Conservation (phyloP, 1,139 yeast species). For the Pichia norvegensis region DNA sequence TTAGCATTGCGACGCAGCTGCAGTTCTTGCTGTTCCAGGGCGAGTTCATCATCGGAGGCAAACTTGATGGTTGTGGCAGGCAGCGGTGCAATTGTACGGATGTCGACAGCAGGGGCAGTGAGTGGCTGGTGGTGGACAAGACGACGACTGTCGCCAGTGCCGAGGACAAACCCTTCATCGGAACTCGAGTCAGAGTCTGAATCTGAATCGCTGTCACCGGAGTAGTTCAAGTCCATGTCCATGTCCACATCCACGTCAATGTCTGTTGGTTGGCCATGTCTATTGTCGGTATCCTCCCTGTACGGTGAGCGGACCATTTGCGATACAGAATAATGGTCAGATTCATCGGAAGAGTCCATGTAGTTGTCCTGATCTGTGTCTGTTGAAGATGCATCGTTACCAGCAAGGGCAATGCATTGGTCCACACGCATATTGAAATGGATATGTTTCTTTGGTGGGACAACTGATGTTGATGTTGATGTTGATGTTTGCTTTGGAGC, state of each 20-base stretch:
- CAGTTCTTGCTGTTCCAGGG: background rate
- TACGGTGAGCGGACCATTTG: slow-evolving; percentile 7
- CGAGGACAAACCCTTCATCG: slow-evolving; percentile 29
- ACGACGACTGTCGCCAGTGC: slow-evolving; percentile 14
- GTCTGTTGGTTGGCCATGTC: slow-evolving; percentile 14
- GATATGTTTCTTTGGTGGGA: slow-evolving; percentile 46
- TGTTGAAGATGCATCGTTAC: slow-evolving; percentile 21
- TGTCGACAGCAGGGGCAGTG: slow-evolving; percentile 19
- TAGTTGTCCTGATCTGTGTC: slow-evolving; percentile 16
- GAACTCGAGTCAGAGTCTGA: slow-evolving; percentile 29
- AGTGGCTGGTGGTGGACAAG: slow-evolving; percentile 15
- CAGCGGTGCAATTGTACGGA: slow-evolving; percentile 58
- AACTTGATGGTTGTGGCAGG: slow-evolving; percentile 80
- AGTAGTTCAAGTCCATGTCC: slow-evolving; percentile 1
- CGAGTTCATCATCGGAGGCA: slow-evolving; percentile 63
- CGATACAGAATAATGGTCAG: slow-evolving; percentile 18
- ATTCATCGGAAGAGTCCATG: slow-evolving; percentile 22
- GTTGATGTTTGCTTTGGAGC: background rate
- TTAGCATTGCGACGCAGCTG: background rate
- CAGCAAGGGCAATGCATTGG: slow-evolving; percentile 74
- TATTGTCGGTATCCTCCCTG: slow-evolving; percentile 10
- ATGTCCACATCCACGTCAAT: slow-evolving; percentile 5
- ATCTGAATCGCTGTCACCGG: slow-evolving; percentile 18
- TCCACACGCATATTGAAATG: slow-evolving; percentile 91
- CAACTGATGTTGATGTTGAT: slow-evolving; percentile 21